Evolutionary conservation across 495 filamentous ascomycete genomes (phyloP).

Genomic region (Penicillium nucicola): DNA sequence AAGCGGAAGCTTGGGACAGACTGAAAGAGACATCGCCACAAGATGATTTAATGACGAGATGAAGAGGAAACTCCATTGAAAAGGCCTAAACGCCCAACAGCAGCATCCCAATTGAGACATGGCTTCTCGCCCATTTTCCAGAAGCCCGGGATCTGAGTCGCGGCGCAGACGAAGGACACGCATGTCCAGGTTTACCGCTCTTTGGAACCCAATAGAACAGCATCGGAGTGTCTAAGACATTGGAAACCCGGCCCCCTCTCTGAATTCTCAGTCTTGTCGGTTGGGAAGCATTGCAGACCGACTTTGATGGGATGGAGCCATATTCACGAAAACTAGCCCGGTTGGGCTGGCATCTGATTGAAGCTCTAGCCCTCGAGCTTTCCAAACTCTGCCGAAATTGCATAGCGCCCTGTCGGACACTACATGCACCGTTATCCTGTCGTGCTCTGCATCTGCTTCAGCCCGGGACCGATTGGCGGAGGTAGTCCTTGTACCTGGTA

Average conservation of each 20-base stretch:
- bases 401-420: not conserved
- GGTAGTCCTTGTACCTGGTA: conserved; percentile 3
- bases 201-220: conserved; percentile 9
- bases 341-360: not conserved
- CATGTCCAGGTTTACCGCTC: conserved; percentile 20
- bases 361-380: not conserved
- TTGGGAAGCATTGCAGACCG: conserved; percentile 9
- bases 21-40: not conserved
- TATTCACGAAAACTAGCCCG: not conserved
- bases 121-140: conserved; percentile 16
- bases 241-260: conserved; percentile 11
- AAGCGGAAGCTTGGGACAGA: not conserved
- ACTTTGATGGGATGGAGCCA: not conserved
- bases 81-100: conserved; percentile 12
- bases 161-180: conserved; percentile 5
- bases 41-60: not conserved
- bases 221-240: conserved; percentile 24
- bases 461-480: conserved; percentile 3
- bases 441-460: not conserved
- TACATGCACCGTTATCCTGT: conserved; percentile 12
- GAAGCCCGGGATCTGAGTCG: conserved; percentile 10
- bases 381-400: not conserved
- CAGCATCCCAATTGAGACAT: conserved; percentile 18
- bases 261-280: conserved; percentile 9
- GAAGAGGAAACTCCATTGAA: not conserved